Evolutionary conservation across 768 basidiomycete species (phyloP).

Genomic region (Tylopilus subfusipes): DNA sequence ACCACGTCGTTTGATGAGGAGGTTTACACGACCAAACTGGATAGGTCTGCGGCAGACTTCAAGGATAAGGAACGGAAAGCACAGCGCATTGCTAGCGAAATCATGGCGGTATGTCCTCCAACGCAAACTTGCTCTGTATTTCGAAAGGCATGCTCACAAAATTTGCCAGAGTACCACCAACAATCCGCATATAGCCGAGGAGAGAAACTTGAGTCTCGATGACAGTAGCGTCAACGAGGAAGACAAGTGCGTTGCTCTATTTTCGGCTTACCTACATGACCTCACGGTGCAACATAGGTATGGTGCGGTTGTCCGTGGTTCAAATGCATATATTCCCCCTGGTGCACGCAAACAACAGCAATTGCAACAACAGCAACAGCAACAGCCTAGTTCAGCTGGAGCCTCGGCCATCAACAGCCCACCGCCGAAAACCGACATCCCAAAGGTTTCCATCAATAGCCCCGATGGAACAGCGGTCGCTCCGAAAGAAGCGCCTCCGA

Average conservation of each 20-base stretch:
- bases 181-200: constrained; percentile 89
- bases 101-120: constrained; percentile 62
- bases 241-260: constrained; percentile 68
- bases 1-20: constrained; percentile 92
- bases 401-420: constrained; percentile 28
- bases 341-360: constrained; percentile 64
- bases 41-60: constrained; percentile 79
- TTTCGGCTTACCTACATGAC: constrained; percentile 15
- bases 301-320: constrained; percentile 83
- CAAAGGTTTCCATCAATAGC: constrained; percentile 73
- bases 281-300: constrained; percentile 52
- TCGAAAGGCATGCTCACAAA: constrained; percentile 9
- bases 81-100: constrained; percentile 86
- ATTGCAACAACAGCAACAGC: constrained; percentile 29
- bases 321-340: constrained; percentile 92
- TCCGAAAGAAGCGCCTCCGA: constrained; percentile 41
- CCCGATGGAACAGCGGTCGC: constrained; percentile 62
- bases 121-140: background rate
- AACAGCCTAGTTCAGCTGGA: constrained; percentile 20
- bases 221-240: constrained; percentile 86
- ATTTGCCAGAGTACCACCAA: constrained; percentile 49
- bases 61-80: constrained; percentile 88
- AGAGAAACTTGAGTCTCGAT: constrained; percentile 63
- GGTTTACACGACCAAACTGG: constrained; percentile 89
- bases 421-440: constrained; percentile 46